Base-by-base conservation (phyloP, 108 stramenopile species). In the Cyclotella atomus region DNA sequence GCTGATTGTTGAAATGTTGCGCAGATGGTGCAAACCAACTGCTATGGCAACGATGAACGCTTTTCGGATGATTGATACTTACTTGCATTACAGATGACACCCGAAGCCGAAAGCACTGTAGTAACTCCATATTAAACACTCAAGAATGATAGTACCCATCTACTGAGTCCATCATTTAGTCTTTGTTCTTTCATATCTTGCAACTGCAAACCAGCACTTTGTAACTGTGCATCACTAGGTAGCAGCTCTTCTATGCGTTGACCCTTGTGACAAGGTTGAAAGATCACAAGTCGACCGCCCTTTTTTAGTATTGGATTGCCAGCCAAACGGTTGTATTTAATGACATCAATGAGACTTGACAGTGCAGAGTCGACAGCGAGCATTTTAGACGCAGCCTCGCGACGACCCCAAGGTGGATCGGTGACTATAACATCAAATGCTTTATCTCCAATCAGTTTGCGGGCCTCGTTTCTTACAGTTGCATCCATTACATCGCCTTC, bases 361-460 rank as follows among this genome's bases (percentile, higher is more conserved):
- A 91, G 23, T 46, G 90, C 88, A 33, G 64, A 65, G 3, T 65
- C 62, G 20, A 70, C 80, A 71, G 72, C 73, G 60, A 56, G 49
- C 14, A 4, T 4, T 12, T 49, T 49, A 0, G 44, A 34, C 73
- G 66, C 59, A 0, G 65, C 47, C 53, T 94, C 90, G 50, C 92
- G 82, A 52, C 86, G 87, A 19, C 90, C 89, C 70, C 91, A 94
- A 4, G 92, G 92, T 25, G 90, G 89, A 78, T 94, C 92, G 1
- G 89, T 85, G 34, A 94, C 65, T 54, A 89, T 91, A 25, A 59
- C 72, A 78, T 94, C 92, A 73, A 94, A 94, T 41, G 81, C 75
- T 24, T 50, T 41, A 6, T 35, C 55, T 0, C 75, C 78, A 44
- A 85, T 77, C 3, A 81, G 76, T 34, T 33, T 62, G 59, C 76